Evolutionary conservation across 345 rosid genomes (phyloP).

Genomic region (Acer negundo): DNA sequence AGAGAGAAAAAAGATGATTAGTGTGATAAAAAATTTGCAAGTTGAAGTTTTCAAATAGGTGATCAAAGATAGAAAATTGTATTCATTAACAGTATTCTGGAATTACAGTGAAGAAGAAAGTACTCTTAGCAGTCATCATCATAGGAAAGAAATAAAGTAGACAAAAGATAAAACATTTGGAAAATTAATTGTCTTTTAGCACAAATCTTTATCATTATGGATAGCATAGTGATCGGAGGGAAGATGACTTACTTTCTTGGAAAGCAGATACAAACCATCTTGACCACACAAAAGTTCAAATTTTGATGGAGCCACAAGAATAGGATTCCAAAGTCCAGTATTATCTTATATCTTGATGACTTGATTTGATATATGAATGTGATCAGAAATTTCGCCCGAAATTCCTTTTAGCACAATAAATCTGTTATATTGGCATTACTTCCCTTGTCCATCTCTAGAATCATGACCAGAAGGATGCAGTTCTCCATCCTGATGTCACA

Average conservation of each 20-base stretch:
- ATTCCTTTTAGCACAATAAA: not conserved
- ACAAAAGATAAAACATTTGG: not conserved
- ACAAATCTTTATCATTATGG: no score
- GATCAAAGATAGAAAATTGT: no score
- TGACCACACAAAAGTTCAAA: not conserved
- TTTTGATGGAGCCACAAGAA: not conserved
- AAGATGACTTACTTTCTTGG: not conserved
- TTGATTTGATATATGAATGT: not conserved
- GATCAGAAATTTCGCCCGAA: not conserved
- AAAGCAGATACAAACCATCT: not conserved
- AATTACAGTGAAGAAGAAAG: not conserved
- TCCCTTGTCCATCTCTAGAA: not conserved
- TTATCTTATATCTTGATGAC: not conserved
- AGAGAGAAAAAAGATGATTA: no score
- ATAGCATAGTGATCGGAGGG: not conserved
- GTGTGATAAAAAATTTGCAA: no score
- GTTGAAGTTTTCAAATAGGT: no score
- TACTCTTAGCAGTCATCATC: not conserved
- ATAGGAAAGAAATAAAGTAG: not conserved
- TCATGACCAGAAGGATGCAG: not conserved
- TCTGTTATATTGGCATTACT: not conserved
- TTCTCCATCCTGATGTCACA: not conserved
- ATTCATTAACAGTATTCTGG: not conserved
- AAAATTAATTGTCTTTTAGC: no score
- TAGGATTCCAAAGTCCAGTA: not conserved